Percentiles rank a stretch among this genome's conserved stretches.
Conservation (phyloP, 495 filamentous ascomycete species). For the Aspergillus nanangensis region DNA sequence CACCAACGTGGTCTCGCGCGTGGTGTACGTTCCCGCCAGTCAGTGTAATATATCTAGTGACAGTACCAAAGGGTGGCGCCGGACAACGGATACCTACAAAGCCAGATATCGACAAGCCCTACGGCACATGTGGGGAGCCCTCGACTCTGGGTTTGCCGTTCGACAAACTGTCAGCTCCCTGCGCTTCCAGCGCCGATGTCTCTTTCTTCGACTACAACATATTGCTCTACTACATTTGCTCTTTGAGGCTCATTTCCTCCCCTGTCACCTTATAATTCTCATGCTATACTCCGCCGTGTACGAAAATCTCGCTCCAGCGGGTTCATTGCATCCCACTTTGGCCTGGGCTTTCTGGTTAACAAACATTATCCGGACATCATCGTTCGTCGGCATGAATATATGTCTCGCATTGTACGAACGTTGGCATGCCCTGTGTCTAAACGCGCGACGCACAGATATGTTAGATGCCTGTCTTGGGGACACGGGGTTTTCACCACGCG, state of each 20-base stretch:
- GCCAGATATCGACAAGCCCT: conserved; percentile 63
- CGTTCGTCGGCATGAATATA: conserved; percentile 55
- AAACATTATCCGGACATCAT: conserved; percentile 49
- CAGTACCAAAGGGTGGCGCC: too few species aligned
- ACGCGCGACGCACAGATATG: conserved; percentile 57
- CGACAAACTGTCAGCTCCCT: too few species aligned
- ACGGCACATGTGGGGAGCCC: conserved; percentile 69
- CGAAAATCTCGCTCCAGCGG: conserved; percentile 40
- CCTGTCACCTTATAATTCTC: conserved; percentile 56
- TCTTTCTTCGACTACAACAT: too few species aligned
- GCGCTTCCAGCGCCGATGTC: too few species aligned
- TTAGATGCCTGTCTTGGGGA: conserved; percentile 54
- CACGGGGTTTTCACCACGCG: conserved; percentile 53
- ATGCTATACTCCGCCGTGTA: conserved; percentile 56
- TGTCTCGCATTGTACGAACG: conserved; percentile 59
- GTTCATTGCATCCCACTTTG: conserved; percentile 43
- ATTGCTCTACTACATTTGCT: conserved; percentile 52
- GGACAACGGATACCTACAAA: conserved; percentile 44
- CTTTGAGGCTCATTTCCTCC: conserved; percentile 67
- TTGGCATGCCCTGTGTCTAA: conserved; percentile 55
- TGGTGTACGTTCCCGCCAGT: conserved; percentile 57
- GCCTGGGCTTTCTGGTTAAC: conserved; percentile 51
- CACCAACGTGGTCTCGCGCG: conserved; percentile 49
- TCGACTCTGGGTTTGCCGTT: conserved; percentile 59
- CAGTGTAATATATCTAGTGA: conserved; percentile 62